Conservation (phyloP, 495 filamentous ascomycete genomes). For the Cryomyces minteri region DNA sequence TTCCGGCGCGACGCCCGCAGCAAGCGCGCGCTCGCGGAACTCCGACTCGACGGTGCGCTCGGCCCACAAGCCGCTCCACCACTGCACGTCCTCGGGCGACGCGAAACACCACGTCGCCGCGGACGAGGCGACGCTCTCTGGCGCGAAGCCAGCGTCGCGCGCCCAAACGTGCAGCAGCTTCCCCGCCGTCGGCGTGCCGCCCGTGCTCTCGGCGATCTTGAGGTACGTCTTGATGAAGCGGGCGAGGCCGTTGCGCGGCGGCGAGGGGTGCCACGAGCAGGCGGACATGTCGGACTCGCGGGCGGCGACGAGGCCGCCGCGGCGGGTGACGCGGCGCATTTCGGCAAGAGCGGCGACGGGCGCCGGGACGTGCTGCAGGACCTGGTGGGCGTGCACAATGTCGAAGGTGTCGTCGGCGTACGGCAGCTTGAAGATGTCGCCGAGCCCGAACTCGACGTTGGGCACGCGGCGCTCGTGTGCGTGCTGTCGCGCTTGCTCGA, state of each 20-base stretch:
- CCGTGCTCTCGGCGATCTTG: constrained; percentile 10
- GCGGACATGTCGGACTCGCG: constrained; percentile 24
- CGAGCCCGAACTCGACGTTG: constrained; percentile 23
- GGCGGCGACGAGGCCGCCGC: constrained; percentile 23
- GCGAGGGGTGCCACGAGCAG: constrained; percentile 13
- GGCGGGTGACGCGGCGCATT: constrained; percentile 25
- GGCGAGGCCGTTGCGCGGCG: constrained; percentile 15
- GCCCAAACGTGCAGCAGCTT: constrained; percentile 25
- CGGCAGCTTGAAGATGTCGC: constrained; percentile 19
- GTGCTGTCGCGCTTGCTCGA: constrained; percentile 17
- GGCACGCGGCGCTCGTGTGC: constrained; percentile 13
- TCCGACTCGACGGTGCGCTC: constrained; percentile 12
- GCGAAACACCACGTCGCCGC: constrained; percentile 22
- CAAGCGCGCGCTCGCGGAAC: constrained; percentile 15
- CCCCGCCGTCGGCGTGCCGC: constrained; percentile 18
- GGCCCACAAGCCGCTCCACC: constrained; percentile 13
- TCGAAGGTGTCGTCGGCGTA: constrained; percentile 25
- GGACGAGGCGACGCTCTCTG: constrained; percentile 18
- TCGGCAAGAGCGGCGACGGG: constrained; percentile 22
- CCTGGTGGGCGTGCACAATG: constrained; percentile 22
- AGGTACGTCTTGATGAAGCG: constrained; percentile 19
- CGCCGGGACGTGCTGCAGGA: constrained; percentile 21
- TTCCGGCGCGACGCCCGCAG: constrained; percentile 16
- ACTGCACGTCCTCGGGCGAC: constrained; percentile 17
- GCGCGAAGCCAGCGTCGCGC: constrained; percentile 21